A percentile compares a stretch with the other conserved stretches of the same genome.
These are phyloP conservation scores for Geranium brycei DNA, from an alignment of 345 rosid genomes.

Conservation along the genomic window DNA sequence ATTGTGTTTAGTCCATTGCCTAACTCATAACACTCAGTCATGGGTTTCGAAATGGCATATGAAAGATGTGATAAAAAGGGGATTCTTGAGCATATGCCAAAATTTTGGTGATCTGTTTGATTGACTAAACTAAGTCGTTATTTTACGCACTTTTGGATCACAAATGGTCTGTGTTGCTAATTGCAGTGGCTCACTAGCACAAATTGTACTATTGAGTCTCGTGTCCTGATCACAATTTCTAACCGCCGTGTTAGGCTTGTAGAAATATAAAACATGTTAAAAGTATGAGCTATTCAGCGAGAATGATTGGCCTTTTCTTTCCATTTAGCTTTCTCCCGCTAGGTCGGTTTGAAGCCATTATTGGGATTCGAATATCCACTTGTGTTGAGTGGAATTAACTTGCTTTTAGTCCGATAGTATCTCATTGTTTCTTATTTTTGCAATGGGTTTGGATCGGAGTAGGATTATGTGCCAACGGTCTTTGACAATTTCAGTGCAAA, in stretches of 20 bases:
- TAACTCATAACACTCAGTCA: background rate
- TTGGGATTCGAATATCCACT: background rate
- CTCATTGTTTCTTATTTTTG: background rate
- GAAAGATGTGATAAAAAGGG: too few relatives aligned
- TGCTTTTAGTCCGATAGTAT: background rate
- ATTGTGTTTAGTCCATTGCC: too few relatives aligned
- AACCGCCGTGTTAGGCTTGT: background rate
- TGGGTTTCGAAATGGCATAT: background rate
- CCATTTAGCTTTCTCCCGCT: too few relatives aligned
- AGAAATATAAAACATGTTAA: too few relatives aligned
- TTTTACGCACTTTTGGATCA: background rate
- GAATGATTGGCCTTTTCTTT: background rate
- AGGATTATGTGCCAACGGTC: conserved; percentile 83
- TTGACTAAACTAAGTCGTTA: too few relatives aligned
- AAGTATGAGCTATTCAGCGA: background rate
- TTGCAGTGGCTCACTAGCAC: background rate
- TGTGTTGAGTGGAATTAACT: background rate
- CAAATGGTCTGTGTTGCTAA: too few relatives aligned
- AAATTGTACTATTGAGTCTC: too few relatives aligned
- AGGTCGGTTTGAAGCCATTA: background rate
- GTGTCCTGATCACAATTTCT: background rate
- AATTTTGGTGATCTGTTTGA: background rate
- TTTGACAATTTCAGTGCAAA: conserved; percentile 83
- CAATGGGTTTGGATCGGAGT: conserved; percentile 9
- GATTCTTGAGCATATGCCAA: background rate